A percentile compares a stretch with the other conserved stretches of the same genome.
Evolutionary conservation across 2,329 filamentous ascomycete genomes (phyloP).

Genomic region (Elsinoe fawcettii): DNA sequence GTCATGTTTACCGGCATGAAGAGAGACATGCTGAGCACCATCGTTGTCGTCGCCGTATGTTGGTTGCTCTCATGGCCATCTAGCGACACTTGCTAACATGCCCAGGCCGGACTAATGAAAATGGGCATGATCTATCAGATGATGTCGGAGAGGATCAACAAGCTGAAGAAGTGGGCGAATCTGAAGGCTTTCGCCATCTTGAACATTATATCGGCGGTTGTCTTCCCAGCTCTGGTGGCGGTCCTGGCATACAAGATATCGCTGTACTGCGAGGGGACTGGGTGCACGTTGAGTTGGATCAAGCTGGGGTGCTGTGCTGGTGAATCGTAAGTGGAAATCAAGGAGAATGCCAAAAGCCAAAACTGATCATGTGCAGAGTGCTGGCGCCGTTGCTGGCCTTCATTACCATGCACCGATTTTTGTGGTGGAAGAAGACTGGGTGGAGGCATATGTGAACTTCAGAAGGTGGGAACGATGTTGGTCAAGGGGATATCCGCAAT

Average conservation of each 20-base stretch:
- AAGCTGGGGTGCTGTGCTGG: conserved; percentile 1
- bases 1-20: neutral
- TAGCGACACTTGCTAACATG: neutral
- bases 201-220: neutral
- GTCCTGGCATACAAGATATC: neutral
- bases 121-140: conserved; percentile 5
- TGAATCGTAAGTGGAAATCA: neutral
- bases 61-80: neutral
- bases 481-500: too few species aligned
- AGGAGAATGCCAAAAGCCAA: neutral
- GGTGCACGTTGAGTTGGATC: neutral
- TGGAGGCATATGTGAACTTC: neutral
- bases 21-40: neutral
- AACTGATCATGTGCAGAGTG: neutral
- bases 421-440: conserved; percentile 3
- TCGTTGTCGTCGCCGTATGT: neutral
- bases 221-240: neutral
- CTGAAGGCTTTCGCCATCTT: neutral
- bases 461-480: too few species aligned
- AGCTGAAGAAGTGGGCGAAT: conserved; percentile 5
- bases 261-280: neutral
- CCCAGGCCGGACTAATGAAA: neutral
- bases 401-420: neutral
- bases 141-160: neutral
- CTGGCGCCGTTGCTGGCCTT: neutral